Conservation (phyloP, 805 yeast genomes). For the Komagataella pastoris region DNA sequence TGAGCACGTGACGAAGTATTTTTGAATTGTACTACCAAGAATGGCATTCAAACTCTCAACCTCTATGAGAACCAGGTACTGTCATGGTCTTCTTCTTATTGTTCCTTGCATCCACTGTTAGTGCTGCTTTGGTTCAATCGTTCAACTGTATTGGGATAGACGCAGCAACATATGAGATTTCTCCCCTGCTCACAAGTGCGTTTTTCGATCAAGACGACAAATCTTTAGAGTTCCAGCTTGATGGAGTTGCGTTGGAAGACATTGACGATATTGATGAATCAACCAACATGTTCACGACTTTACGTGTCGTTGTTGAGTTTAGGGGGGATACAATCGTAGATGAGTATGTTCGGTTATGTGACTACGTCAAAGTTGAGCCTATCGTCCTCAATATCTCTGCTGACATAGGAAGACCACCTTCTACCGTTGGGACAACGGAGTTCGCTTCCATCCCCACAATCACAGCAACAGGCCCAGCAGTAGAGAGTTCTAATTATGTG, state of each 20-base stretch:
- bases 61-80: background rate
- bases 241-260: conserved; percentile 7
- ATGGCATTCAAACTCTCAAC: background rate
- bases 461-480: background rate
- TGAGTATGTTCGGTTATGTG: conserved; percentile 30
- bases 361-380: conserved; percentile 10
- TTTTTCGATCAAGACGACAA: conserved; percentile 4
- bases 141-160: conserved; percentile 2
- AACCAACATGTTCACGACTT: conserved; percentile 34
- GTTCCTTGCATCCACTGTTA: background rate
- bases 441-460: background rate
- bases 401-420: background rate
- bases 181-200: conserved; percentile 3
- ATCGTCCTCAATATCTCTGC: background rate
- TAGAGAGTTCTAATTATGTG: background rate
- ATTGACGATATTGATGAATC: conserved; percentile 29
- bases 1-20: background rate
- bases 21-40: background rate
- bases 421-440: background rate
- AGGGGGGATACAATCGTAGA: conserved; percentile 26
- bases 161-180: conserved; percentile 1
- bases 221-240: conserved; percentile 4
- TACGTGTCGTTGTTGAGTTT: conserved; percentile 30
- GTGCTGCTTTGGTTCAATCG: conserved; percentile 5
- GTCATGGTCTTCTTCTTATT: background rate